Evolutionary conservation across 768 basidiomycete genomes (phyloP).

Genomic region (Botryobasidium botryosum): DNA sequence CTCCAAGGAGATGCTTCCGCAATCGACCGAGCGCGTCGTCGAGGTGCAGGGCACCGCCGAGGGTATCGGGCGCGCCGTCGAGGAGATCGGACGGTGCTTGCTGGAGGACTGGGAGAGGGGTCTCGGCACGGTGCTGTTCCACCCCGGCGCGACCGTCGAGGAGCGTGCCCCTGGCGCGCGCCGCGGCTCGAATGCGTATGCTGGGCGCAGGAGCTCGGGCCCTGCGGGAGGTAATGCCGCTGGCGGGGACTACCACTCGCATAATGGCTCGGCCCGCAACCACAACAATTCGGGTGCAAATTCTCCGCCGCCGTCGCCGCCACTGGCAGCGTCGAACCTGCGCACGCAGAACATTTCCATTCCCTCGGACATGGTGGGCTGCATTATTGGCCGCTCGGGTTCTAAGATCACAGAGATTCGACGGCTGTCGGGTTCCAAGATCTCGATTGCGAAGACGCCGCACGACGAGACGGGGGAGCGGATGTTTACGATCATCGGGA

Average conservation of each 20-base stretch:
- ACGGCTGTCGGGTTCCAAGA: conserved; percentile 91
- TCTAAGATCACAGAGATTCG: conserved; percentile 99
- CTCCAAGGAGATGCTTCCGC: conserved; percentile 96
- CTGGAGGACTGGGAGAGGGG: conserved; percentile 95
- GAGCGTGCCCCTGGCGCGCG: conserved; percentile 31
- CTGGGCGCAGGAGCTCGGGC: neutral
- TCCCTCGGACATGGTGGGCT: conserved; percentile 96
- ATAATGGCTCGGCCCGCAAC: neutral
- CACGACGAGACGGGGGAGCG: conserved; percentile 98
- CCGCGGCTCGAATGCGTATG: conserved; percentile 53
- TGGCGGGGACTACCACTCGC: no score
- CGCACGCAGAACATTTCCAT: conserved; percentile 99
- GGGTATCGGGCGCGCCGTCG: conserved; percentile 80
- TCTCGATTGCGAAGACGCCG: conserved; percentile 97
- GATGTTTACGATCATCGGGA: conserved; percentile 98
- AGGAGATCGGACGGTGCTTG: conserved; percentile 90
- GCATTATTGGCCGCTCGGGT: conserved; percentile 89
- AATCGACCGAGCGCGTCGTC: conserved; percentile 97
- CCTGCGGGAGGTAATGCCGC: no score
- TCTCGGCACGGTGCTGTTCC: conserved; percentile 86
- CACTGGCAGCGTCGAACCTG: conserved; percentile 36
- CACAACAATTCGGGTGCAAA: neutral
- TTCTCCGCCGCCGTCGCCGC: conserved; percentile 18
- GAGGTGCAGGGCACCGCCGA: conserved; percentile 93
- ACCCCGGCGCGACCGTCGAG: conserved; percentile 72